phyloP scores from a whole-genome alignment of 2,329 filamentous ascomycete genomes.

The Diaporthe caulivora region DNA sequence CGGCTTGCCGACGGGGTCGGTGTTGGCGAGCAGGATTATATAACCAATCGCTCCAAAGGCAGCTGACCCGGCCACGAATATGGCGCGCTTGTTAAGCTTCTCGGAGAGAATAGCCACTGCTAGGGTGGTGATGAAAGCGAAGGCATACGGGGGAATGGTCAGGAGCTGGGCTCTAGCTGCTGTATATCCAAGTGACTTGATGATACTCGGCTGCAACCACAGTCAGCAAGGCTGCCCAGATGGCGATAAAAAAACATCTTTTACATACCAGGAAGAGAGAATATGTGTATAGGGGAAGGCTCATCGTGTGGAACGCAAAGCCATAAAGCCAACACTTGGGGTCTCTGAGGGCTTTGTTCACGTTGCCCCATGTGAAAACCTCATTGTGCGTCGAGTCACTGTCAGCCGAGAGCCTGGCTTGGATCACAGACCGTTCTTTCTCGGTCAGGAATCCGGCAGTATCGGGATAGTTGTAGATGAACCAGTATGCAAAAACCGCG shows the following conservation, averaged over 20 bases:
- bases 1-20: conserved; percentile 58
- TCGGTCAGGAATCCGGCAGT: conserved; percentile 69
- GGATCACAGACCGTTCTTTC: conserved; percentile 68
- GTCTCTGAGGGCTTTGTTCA: conserved; percentile 73
- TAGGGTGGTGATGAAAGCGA: conserved; percentile 72
- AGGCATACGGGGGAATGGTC: conserved; percentile 73
- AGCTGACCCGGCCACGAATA: conserved; percentile 72
- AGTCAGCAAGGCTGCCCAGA: not conserved
- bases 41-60: conserved; percentile 72
- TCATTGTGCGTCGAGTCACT: conserved; percentile 79
- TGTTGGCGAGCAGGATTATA: conserved; percentile 68
- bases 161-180: conserved; percentile 68
- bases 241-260: accelerated
- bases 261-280: conserved; percentile 64
- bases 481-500: conserved; percentile 63
- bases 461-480: conserved; percentile 75
- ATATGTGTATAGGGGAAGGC: conserved; percentile 69
- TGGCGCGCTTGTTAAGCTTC: conserved; percentile 65
- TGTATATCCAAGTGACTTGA: conserved; percentile 65
- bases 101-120: conserved; percentile 72
- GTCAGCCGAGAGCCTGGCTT: conserved; percentile 73
- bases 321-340: conserved; percentile 81
- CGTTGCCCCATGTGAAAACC: conserved; percentile 75
- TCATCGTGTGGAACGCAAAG: conserved; percentile 79
- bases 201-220: conserved; percentile 61